phyloP scores from a whole-genome alignment of 345 rosid species.

The Cardamine resedifolia region DNA sequence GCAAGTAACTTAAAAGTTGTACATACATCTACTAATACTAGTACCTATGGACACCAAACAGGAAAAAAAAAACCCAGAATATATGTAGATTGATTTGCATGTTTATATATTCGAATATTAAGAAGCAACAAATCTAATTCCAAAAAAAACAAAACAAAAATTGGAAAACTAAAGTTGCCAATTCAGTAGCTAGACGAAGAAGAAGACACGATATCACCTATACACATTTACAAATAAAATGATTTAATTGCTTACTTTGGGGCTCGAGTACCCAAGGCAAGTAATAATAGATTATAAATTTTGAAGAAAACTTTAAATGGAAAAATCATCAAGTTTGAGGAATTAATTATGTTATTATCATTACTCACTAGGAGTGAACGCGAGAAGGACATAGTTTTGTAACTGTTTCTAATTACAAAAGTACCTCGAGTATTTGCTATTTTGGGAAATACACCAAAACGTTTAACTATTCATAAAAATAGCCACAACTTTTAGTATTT shows the following conservation, averaged over 20 bases:
- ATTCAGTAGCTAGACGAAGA: neutral
- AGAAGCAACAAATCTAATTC: neutral
- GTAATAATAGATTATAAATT: no score
- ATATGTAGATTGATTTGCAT: neutral
- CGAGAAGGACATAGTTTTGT: neutral
- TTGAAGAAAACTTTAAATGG: no score
- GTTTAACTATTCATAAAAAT: neutral
- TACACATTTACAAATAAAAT: neutral
- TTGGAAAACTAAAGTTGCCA: neutral
- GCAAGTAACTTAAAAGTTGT: constrained; percentile 14
- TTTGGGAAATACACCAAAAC: neutral
- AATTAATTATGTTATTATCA: no score
- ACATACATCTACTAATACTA: neutral
- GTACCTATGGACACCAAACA: neutral
- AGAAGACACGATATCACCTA: neutral
- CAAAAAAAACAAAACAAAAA: no score
- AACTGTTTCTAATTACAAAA: neutral
- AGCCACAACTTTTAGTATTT: no score
- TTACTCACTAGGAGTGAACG: no score
- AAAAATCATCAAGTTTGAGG: no score
- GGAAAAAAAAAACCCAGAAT: no score
- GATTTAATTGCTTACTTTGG: neutral
- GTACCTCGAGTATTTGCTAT: neutral
- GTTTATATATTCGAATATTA: no score
- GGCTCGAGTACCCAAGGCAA: neutral